Evolutionary conservation across 2,329 filamentous ascomycete genomes (phyloP), one percentile per base, ranked within the genome.

Genomic region (Fusarium sororula): DNA sequence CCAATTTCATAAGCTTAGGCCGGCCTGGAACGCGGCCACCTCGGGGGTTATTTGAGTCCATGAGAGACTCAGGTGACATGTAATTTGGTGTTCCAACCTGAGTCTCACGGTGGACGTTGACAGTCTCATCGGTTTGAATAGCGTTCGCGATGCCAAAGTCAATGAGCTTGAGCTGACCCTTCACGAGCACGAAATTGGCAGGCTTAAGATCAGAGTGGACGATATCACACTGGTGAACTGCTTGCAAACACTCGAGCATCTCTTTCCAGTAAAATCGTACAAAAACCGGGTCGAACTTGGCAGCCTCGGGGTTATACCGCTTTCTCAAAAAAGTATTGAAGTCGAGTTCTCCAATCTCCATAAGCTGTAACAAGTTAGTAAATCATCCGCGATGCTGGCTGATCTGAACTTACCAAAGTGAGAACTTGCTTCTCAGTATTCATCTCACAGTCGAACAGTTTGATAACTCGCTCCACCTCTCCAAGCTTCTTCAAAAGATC

Each of bases 211-310:
- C 96, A 0, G 95, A 98, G 83, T 99, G 96, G 7, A 99, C 96
- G 73, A 99, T 95, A 79, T 98, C 95, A 81, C 92, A 88, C 18
- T 93, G 90, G 80, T 99, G 96, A 2, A 99, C 95, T 2, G 96
- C 90, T 75, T 94, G 90, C 11, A 99, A 90, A 80, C 96, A 98
- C 82, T 98, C 95, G 24, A 99, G 91, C 96, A 99, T 99, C 84
- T 99, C 96, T 82, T 97, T 96, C 96, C 96, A 99, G 86, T 98
- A 98, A 83, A 94, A 97, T n/a, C 96, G 93, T 18, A 96, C 94
- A 81, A 98, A 98, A 60, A 93, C 93, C 4, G 94, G 89, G 80
- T 99, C 96, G 69, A 99, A 92, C 68, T 88, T 90, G 44, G 93
- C 90, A 61, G 93, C 90, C 69, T 95, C 92, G 0, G 87, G 89